A percentile compares a stretch with the other conserved stretches of the same genome.
phyloP scores from a whole-genome alignment of 345 rosid species.

The Eucalyptus cloeziana region DNA sequence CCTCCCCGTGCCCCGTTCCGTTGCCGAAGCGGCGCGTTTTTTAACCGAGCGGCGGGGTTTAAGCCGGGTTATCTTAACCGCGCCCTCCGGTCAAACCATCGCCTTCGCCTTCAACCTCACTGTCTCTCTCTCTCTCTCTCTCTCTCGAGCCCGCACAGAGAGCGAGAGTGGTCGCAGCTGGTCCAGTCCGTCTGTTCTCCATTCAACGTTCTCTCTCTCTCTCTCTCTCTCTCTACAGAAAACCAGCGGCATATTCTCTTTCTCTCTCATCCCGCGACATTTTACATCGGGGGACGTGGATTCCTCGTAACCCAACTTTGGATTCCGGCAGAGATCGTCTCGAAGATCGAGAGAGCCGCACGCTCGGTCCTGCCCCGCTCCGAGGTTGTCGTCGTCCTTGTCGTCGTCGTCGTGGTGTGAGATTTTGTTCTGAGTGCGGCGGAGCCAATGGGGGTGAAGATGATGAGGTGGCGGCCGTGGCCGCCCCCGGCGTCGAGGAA shows the following conservation, averaged over 20 bases:
- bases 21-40: background rate
- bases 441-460: conserved; percentile 28
- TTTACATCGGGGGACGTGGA: background rate
- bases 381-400: background rate
- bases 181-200: background rate
- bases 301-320: background rate
- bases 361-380: background rate
- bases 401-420: background rate
- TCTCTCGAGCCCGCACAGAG: background rate
- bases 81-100: background rate
- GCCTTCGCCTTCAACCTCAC: background rate
- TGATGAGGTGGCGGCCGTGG: conserved; percentile 47
- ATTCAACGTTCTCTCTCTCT: background rate
- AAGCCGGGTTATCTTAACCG: background rate
- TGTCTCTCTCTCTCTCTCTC: background rate
- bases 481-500: conserved; percentile 18
- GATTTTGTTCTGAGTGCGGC: background rate
- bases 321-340: background rate
- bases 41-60: background rate
- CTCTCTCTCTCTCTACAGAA: background rate
- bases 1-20: background rate
- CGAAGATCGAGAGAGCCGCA: background rate
- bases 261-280: background rate
- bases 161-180: background rate
- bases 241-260: background rate